Evolutionary conservation across 768 basidiomycete species (phyloP).

Genomic region (Gloeostereum incarnatum): DNA sequence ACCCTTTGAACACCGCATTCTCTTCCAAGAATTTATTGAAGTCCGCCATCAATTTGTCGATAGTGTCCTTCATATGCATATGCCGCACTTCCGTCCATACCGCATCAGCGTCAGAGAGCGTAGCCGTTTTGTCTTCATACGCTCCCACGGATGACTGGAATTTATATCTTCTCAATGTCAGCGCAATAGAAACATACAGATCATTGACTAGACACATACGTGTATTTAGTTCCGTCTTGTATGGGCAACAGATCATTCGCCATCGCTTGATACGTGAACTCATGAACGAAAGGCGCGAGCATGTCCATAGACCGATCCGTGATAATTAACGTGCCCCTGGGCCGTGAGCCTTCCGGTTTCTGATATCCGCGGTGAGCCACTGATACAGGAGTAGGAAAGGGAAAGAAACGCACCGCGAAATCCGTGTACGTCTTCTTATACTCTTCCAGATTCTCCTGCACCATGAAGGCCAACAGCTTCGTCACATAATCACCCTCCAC

Average conservation of each 20-base stretch:
- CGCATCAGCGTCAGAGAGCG: constrained; percentile 76
- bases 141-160: constrained; percentile 84
- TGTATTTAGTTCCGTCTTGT: constrained; percentile 78
- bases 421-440: constrained; percentile 80
- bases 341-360: constrained; percentile 54
- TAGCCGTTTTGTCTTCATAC: constrained; percentile 83
- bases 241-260: constrained; percentile 89
- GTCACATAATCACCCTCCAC: constrained; percentile 72
- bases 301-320: constrained; percentile 97
- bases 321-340: constrained; percentile 77
- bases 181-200: background rate
- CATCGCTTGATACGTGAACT: constrained; percentile 99
- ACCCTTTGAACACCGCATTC: constrained; percentile 93
- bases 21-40: constrained; percentile 93
- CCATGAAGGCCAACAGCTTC: constrained; percentile 76
- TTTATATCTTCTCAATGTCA: constrained; percentile 55
- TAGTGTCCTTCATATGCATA: constrained; percentile 98
- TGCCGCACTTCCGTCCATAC: constrained; percentile 93
- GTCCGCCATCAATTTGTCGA: constrained; percentile 93
- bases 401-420: constrained; percentile 60
- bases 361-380: constrained; percentile 12
- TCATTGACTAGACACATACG: constrained; percentile 37
- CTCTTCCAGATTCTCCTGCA: constrained; percentile 80
- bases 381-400: constrained; percentile 1
- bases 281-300: constrained; percentile 84